Percentiles rank a stretch among this genome's conserved stretches.
Evolutionary conservation across 805 yeast species (phyloP).

Genomic region (Starmerella roubikii): DNA sequence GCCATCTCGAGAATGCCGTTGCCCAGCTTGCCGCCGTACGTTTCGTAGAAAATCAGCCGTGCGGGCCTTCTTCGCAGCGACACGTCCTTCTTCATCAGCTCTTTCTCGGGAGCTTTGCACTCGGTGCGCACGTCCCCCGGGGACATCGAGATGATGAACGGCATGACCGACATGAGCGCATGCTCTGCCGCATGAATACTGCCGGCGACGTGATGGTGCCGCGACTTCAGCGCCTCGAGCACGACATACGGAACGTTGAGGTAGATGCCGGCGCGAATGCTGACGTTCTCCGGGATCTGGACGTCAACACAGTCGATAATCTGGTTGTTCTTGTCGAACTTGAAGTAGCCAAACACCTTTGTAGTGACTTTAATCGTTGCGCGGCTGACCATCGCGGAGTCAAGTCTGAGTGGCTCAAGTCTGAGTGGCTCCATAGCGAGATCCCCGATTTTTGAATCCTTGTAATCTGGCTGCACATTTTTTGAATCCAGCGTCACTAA

Average conservation of each 20-base stretch:
- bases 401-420: neutral
- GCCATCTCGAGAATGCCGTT: conserved; percentile 70
- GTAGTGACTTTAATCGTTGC: conserved; percentile 65
- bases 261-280: conserved; percentile 77
- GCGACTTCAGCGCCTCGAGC: conserved; percentile 41
- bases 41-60: conserved; percentile 68
- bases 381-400: conserved; percentile 32
- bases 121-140: conserved; percentile 66
- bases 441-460: too few species aligned
- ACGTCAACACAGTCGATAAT: conserved; percentile 93
- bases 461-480: conserved; percentile 21
- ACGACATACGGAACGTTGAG: conserved; percentile 66
- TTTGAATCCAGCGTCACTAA: conserved; percentile 2
- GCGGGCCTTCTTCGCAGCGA: conserved; percentile 71
- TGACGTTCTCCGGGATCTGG: conserved; percentile 64
- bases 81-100: conserved; percentile 58
- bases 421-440: too few species aligned
- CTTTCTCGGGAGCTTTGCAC: conserved; percentile 96
- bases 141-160: conserved; percentile 58
- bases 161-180: conserved; percentile 66
- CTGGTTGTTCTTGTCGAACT: conserved; percentile 58
- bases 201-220: conserved; percentile 60
- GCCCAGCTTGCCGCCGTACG: conserved; percentile 68
- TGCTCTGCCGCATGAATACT: conserved; percentile 97
- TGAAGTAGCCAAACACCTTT: conserved; percentile 85